Percentiles rank a stretch among this genome's conserved stretches.
phyloP scores from a whole-genome alignment of 805 yeast genomes.

The Metschnikowia cerradonensis region DNA sequence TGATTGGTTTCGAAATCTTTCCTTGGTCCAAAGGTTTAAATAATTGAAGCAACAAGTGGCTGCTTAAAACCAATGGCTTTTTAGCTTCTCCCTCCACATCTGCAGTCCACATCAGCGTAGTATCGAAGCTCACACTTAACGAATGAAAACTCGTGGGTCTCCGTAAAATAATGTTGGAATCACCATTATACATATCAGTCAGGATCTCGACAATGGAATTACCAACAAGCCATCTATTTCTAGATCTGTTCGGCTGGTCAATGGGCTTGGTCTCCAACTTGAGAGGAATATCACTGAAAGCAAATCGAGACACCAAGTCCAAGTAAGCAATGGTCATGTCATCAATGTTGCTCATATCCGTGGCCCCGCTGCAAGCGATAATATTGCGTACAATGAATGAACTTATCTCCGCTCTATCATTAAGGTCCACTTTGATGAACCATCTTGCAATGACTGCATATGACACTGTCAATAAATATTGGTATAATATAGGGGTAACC shows the following conservation, averaged over 20 bases:
- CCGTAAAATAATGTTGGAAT: constrained; percentile 48
- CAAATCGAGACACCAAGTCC: constrained; percentile 65
- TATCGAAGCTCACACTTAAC: constrained; percentile 30
- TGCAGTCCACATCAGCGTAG: not conserved
- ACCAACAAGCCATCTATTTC: constrained; percentile 59
- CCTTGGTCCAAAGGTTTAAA: constrained; percentile 39
- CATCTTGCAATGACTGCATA: constrained; percentile 66
- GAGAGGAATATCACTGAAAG: constrained; percentile 60
- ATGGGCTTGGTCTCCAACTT: constrained; percentile 28
- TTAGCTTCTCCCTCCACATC: constrained; percentile 11
- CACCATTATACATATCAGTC: constrained; percentile 50
- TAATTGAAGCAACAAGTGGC: constrained; percentile 50
- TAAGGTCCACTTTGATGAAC: constrained; percentile 60
- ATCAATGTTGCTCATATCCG: constrained; percentile 29
- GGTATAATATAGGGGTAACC: constrained; percentile 49
- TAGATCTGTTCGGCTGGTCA: constrained; percentile 5
- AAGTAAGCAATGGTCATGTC: constrained; percentile 58
- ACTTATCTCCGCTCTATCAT: constrained; percentile 56
- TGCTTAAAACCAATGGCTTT: constrained; percentile 24
- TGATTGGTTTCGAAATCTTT: constrained; percentile 40
- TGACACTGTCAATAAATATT: constrained; percentile 59
- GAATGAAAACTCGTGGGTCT: constrained; percentile 53
- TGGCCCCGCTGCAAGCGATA: constrained; percentile 27
- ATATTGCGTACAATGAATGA: constrained; percentile 61
- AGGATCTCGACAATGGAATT: constrained; percentile 52